Evolutionary conservation across 225 moss, liverwort and hornwort species (phyloP).

Genomic region (Ulota crispa): DNA sequence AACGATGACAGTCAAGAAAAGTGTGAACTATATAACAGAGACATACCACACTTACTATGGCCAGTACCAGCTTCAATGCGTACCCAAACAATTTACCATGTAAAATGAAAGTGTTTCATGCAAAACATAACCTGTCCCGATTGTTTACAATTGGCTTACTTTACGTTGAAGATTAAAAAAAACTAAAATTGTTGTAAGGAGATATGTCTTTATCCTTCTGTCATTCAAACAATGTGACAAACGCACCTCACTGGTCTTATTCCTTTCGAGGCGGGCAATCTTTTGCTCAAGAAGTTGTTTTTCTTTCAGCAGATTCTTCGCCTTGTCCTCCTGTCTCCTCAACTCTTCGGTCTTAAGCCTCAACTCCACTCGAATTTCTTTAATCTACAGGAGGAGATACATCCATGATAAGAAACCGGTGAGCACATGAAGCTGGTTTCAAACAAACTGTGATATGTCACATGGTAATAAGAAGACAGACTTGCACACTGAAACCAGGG

Average conservation of each 20-base stretch:
- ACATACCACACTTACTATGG: not conserved
- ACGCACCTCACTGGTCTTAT: constrained; percentile 77
- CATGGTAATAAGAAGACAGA: not conserved
- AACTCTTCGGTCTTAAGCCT: constrained; percentile 78
- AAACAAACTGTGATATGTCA: not conserved
- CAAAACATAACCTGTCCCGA: not conserved
- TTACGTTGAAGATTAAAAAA: not conserved
- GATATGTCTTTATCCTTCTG: not conserved
- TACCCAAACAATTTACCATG: not conserved
- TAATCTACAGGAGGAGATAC: constrained; percentile 48
- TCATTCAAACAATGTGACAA: not conserved
- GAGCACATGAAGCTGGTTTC: constrained; percentile 1
- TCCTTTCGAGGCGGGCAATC: constrained; percentile 73
- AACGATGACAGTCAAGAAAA: constrained; percentile 18
- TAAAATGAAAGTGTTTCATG: not conserved
- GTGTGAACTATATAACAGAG: not conserved
- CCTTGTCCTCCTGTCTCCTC: constrained; percentile 67
- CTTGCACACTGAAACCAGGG: not conserved
- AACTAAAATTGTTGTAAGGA: not conserved
- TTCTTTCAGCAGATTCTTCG: constrained; percentile 72
- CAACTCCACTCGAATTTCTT: constrained; percentile 69
- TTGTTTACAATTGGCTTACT: not conserved
- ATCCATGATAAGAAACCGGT: not conserved
- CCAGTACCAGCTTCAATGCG: not conserved
- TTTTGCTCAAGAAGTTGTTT: constrained; percentile 93